These are phyloP conservation scores for Penicillium daleae DNA, from an alignment of 495 filamentous ascomycete genomes.

Conservation along the genomic window DNA sequence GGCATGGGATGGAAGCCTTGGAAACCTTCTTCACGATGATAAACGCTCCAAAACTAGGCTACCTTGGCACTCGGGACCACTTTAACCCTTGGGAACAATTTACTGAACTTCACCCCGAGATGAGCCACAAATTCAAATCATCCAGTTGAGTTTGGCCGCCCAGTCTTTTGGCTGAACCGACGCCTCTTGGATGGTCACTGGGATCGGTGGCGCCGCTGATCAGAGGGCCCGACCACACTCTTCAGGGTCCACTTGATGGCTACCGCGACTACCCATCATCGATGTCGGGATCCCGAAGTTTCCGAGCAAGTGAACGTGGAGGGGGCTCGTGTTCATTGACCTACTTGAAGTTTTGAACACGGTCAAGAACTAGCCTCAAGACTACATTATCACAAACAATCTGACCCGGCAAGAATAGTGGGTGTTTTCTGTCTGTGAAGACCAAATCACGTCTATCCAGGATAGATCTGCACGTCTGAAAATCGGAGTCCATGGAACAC, in stretches of 20 bases:
- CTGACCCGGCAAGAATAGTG: too few species aligned
- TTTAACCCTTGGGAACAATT: constrained; percentile 1
- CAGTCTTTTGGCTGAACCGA: not conserved
- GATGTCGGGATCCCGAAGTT: not conserved
- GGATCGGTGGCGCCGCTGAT: constrained; percentile 4
- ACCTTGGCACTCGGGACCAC: too few species aligned
- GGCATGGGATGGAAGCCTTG: not conserved
- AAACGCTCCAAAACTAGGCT: not conserved
- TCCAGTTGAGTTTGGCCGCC: not conserved
- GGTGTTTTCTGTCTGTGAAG: too few species aligned
- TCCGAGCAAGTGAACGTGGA: not conserved
- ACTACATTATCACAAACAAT: too few species aligned
- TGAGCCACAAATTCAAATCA: not conserved
- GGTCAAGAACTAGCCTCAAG: too few species aligned
- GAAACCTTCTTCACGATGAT: not conserved
- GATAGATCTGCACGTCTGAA: not conserved
- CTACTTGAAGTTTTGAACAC: not conserved
- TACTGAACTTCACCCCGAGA: constrained; percentile 20
- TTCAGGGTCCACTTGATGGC: not conserved
- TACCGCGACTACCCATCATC: too few species aligned
- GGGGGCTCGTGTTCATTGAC: not conserved
- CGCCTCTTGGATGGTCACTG: not conserved
- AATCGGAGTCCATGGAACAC: not conserved
- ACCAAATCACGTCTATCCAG: too few species aligned
- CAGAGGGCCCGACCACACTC: not conserved